Base-by-base conservation (phyloP, 148 eudicot genomes). In the Amaranthus palmeri region DNA sequence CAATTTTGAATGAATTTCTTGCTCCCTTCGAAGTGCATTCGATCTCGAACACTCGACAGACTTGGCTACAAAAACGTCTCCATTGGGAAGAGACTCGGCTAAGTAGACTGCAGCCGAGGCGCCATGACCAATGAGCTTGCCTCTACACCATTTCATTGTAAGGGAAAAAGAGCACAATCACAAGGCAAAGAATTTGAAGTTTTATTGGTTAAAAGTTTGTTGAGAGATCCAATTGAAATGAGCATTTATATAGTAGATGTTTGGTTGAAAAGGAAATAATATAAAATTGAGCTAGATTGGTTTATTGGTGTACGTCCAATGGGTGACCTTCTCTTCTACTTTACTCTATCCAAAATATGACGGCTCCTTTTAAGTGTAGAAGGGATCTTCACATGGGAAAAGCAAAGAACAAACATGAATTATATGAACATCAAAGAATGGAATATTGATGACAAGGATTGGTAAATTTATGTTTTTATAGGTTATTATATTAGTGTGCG, bases 51-150 rank as follows among this genome's bases (percentile, higher is more conserved):
- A 14, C 25, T 71, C 78, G 0, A 63, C 10, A 8, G 71, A 69
- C 46, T 79, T 82, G 69, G 73, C 75, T 0, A 69, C 74, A 7
- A 69, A 49, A 14, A 48, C 43, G 1, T 79, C 71, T 14, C 78
- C 81, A 3, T 25, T 51, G 9, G 67, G 43, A 9, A 43, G 41
- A 4, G 4, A n/a, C 71, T 17, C 43, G 5, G 67, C 81, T 64
- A 79, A 71, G 67, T 57, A 76, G 41, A 80, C 80, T 1, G 15
- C 49, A 5, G 83, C 83, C 63, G 77, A 72, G 42, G 83, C 72
- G 57, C 83, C 80, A 4, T 54, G 83, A 46, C 83, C 83, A 2
- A 76, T 68, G 80, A 76, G 50, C 70, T 68, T 52, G 50, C 80
- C 83, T 52, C 79, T 80, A 3, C 15, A 72, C 80, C 80, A 80